Conservation (phyloP, 2,329 filamentous ascomycete species). For the Diplodia intermedia region DNA sequence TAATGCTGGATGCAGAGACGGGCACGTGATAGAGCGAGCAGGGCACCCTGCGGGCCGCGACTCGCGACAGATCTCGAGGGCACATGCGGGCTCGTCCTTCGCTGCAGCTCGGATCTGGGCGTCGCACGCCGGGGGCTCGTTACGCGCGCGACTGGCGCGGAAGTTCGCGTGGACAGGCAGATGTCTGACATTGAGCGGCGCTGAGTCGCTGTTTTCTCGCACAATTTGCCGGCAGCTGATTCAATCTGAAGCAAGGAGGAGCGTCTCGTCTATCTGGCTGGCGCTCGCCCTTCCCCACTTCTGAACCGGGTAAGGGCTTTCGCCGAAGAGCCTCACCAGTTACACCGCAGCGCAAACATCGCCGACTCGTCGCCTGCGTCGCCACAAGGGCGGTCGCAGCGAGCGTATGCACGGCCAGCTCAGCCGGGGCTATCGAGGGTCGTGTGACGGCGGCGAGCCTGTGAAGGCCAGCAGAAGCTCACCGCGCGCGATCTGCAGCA, state of each 20-base stretch:
- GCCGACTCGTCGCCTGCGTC: constrained; percentile 22
- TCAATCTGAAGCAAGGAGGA: constrained; percentile 30
- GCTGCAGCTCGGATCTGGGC: constrained; percentile 21
- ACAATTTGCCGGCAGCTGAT: constrained; percentile 17
- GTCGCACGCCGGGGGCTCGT: constrained; percentile 9
- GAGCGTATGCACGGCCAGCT: constrained; percentile 32
- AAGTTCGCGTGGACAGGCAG: constrained; percentile 8
- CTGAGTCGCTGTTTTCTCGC: constrained; percentile 18
- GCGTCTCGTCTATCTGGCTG: constrained; percentile 31
- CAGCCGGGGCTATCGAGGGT: constrained; percentile 29
- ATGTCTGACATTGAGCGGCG: constrained; percentile 15
- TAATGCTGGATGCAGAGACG: not conserved
- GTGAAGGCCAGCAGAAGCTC: constrained; percentile 29
- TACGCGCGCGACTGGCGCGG: constrained; percentile 1
- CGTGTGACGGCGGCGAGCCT: constrained; percentile 26
- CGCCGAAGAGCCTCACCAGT: constrained; percentile 33
- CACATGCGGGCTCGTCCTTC: not conserved
- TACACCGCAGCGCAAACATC: constrained; percentile 29
- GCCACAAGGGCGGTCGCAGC: constrained; percentile 31
- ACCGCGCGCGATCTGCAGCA: constrained; percentile 33
- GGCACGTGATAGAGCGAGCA: constrained; percentile 18
- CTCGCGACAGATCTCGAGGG: constrained; percentile 20
- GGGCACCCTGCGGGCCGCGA: constrained; percentile 26
- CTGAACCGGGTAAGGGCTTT: constrained; percentile 30
- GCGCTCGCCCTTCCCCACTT: constrained; percentile 27